Conservation (phyloP, 139 green algal genomes). For the Chlorella sp. region DNA sequence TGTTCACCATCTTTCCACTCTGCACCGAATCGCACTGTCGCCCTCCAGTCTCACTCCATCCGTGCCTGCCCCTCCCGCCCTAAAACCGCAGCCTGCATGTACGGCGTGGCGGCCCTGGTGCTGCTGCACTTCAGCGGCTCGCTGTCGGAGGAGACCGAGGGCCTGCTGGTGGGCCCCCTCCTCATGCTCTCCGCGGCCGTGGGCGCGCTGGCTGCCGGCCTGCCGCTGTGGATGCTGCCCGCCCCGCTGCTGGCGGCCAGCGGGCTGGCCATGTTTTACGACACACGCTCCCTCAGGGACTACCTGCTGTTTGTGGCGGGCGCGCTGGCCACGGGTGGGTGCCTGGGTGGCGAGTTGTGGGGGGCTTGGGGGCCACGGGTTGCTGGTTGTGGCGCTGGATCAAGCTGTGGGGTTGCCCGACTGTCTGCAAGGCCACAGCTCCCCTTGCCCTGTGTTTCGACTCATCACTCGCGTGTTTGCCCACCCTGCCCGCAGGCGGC, state of each 20-base stretch:
- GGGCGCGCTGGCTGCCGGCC: conserved; percentile 68
- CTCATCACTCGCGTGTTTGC: neutral
- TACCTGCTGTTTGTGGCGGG: conserved; percentile 84
- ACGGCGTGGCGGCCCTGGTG: conserved; percentile 62
- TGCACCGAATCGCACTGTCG: too few species aligned
- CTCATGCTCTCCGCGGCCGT: conserved; percentile 55
- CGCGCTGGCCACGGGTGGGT: conserved; percentile 37
- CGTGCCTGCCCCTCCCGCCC: neutral
- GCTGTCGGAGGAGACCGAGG: conserved; percentile 33
- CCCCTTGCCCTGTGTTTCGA: neutral
- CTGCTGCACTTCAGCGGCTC: conserved; percentile 64
- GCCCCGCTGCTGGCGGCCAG: conserved; percentile 80
- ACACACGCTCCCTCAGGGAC: conserved; percentile 69
- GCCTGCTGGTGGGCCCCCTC: conserved; percentile 40
- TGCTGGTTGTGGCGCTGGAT: neutral
- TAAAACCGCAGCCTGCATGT: conserved; percentile 57
- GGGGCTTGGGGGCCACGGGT: neutral
- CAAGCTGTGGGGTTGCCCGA: too few species aligned
- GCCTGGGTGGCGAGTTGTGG: neutral
- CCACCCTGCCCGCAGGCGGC: conserved; percentile 2
- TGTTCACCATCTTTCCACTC: too few species aligned
- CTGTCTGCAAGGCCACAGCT: too few species aligned
- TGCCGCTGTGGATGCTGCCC: conserved; percentile 82
- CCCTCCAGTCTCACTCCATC: too few species aligned
- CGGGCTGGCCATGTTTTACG: conserved; percentile 89